Percentiles rank a stretch among this genome's conserved stretches.
phyloP scores from a whole-genome alignment of 352 stramenopile genomes.

The Phytopythium sindhum region DNA sequence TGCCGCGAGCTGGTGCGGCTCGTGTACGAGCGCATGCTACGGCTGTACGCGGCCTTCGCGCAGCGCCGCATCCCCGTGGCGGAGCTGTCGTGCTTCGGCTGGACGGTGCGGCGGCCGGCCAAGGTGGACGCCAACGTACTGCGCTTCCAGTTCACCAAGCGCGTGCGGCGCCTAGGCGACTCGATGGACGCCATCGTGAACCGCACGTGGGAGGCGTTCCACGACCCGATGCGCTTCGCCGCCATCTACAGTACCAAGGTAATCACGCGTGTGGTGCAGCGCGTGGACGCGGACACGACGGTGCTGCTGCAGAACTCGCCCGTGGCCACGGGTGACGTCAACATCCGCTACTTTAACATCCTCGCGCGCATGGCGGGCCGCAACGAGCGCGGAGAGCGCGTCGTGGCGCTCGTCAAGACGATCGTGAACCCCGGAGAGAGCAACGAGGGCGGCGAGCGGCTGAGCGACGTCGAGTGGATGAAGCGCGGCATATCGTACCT shows the following conservation, averaged over 20 bases:
- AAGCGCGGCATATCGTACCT: slow-evolving; percentile 43
- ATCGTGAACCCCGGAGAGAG: slow-evolving; percentile 33
- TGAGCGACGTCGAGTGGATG: slow-evolving; percentile 45
- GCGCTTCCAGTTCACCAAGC: slow-evolving; percentile 51
- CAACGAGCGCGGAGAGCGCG: slow-evolving; percentile 24
- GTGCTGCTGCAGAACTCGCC: slow-evolving; percentile 41
- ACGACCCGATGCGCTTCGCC: slow-evolving; percentile 31
- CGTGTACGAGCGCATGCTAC: slow-evolving; percentile 34
- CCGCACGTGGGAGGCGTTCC: slow-evolving; percentile 36
- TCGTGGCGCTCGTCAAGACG: slow-evolving; percentile 42
- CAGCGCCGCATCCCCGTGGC: slow-evolving; percentile 22
- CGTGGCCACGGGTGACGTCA: slow-evolving; percentile 18
- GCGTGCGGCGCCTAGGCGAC: slow-evolving; percentile 23
- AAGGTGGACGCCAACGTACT: slow-evolving; percentile 20
- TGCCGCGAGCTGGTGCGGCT: slow-evolving; percentile 24
- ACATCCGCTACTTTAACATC: slow-evolving; percentile 45
- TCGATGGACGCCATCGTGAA: slow-evolving; percentile 40
- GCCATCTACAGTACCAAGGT: slow-evolving; percentile 41
- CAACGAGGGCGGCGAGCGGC: slow-evolving; percentile 11
- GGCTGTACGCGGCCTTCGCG: slow-evolving; percentile 28
- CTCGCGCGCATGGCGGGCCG: slow-evolving; percentile 26
- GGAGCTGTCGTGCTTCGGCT: slow-evolving; percentile 35
- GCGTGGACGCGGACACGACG: slow-evolving; percentile 29
- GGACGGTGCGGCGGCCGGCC: slow-evolving; percentile 28
- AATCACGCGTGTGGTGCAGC: slow-evolving; percentile 33